A percentile compares a stretch with the other conserved stretches of the same genome.
phyloP scores from a whole-genome alignment of 176 grass and related monocot species.

The Carex parvula region DNA sequence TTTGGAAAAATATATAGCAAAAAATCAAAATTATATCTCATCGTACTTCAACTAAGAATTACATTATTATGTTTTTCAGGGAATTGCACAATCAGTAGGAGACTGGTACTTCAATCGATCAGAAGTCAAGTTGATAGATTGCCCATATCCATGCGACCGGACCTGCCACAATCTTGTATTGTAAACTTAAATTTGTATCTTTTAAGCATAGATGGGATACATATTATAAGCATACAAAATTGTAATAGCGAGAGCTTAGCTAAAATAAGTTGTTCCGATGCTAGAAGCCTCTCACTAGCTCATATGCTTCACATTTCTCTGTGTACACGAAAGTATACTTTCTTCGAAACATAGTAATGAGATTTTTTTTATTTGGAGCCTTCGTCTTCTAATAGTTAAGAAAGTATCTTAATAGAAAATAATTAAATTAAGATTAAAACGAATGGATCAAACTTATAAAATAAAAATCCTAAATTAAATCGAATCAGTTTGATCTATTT shows the following conservation, averaged over 20 bases:
- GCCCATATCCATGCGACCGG: conserved; percentile 68
- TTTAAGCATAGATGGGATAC: not conserved
- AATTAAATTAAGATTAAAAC: no score
- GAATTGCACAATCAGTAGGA: conserved; percentile 70
- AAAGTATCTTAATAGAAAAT: no score
- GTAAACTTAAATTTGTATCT: conserved; percentile 32
- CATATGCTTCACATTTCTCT: no score
- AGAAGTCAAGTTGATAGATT: conserved; percentile 67
- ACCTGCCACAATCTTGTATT: conserved; percentile 75
- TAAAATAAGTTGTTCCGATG: not conserved
- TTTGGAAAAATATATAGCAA: not conserved
- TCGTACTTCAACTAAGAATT: not conserved
- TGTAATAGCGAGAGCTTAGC: not conserved
- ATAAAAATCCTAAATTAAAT: no score
- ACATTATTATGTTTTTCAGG: conserved; percentile 28
- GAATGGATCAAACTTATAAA: no score
- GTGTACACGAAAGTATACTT: no score
- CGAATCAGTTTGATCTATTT: no score
- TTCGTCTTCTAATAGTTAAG: no score
- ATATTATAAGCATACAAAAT: not conserved
- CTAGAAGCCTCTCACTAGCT: no score
- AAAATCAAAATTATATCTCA: not conserved
- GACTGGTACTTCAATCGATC: conserved; percentile 71
- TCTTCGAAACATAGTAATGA: no score
- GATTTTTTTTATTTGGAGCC: no score